Conservation (phyloP, 495 filamentous ascomycete species). For the Chaetomidium leptoderma region DNA sequence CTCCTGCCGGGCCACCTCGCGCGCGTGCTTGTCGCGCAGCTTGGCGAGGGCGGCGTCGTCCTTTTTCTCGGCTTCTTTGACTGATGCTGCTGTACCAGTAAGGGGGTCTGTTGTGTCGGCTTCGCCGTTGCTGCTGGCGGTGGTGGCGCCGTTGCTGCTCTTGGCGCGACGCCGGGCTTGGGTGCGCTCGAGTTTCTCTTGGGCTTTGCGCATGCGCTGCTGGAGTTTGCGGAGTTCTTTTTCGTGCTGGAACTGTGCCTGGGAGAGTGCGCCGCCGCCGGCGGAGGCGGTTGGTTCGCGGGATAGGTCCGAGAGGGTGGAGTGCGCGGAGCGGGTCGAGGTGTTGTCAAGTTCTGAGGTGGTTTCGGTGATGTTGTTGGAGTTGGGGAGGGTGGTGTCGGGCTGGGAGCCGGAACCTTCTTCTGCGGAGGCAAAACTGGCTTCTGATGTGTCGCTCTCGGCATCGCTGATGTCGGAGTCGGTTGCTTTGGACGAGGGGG, state of each 20-base stretch:
- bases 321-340: conserved; percentile 25
- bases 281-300: conserved; percentile 10
- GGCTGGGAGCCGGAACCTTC: conserved; percentile 20
- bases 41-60: conserved; percentile 48
- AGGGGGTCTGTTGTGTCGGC: too few species aligned
- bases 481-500: conserved; percentile 28
- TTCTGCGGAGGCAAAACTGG: conserved; percentile 45
- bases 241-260: conserved; percentile 50
- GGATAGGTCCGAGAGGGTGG: conserved; percentile 13
- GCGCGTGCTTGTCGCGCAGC: conserved; percentile 56
- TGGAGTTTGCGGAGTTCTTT: conserved; percentile 74
- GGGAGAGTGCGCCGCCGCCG: conserved; percentile 19
- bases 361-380: conserved; percentile 25
- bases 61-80: conserved; percentile 30
- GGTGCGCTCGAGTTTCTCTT: conserved; percentile 60
- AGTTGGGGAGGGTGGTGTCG: conserved; percentile 24
- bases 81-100: too few species aligned
- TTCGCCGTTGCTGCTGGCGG: background rate
- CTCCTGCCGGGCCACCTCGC: conserved; percentile 57
- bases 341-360: conserved; percentile 17
- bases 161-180: conserved; percentile 44
- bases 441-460: conserved; percentile 37
- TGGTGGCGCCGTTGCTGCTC: conserved; percentile 32
- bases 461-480: conserved; percentile 31
- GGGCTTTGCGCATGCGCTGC: conserved; percentile 61